phyloP scores from a whole-genome alignment of 2,329 filamentous ascomycete genomes.

The Xylariaceae sp. region DNA sequence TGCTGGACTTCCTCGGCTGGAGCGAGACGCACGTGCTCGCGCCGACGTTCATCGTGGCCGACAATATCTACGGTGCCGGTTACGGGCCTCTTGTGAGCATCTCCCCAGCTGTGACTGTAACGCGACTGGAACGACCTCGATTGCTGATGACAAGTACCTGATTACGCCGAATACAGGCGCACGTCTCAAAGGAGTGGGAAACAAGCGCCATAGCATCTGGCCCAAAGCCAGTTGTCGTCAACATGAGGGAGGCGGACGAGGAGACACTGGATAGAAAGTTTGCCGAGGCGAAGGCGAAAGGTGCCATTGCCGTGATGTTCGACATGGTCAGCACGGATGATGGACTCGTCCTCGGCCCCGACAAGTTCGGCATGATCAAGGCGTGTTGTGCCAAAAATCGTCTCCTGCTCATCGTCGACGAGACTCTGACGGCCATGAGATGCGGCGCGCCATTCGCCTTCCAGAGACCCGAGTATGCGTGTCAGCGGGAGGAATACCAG shows the following conservation, averaged over 20 bases:
- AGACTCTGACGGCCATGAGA: conserved; percentile 24
- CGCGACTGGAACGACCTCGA: neutral
- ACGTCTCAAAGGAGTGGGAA: conserved; percentile 14
- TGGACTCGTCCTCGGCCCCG: conserved; percentile 19
- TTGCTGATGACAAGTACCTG: neutral
- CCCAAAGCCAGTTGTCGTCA: conserved; percentile 18
- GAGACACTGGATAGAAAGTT: conserved; percentile 17
- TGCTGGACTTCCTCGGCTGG: conserved; percentile 20
- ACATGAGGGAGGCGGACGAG: conserved; percentile 17
- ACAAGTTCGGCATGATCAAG: conserved; percentile 14
- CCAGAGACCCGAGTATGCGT: conserved; percentile 22
- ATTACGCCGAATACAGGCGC: conserved; percentile 2
- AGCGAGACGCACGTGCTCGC: conserved; percentile 18
- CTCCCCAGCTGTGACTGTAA: neutral
- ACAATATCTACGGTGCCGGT: conserved; percentile 24
- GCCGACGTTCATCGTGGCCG: conserved; percentile 21
- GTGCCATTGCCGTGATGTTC: conserved; percentile 23
- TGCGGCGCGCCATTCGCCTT: conserved; percentile 29
- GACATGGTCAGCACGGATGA: conserved; percentile 25
- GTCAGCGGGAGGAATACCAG: conserved; percentile 11
- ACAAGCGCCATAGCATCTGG: conserved; percentile 19
- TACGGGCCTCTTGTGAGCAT: conserved; percentile 17
- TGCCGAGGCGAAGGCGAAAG: conserved; percentile 19
- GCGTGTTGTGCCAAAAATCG: conserved; percentile 16
- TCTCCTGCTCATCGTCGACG: conserved; percentile 22